Conservation (phyloP, 208 protist species). For the Acanthamoeba rhysodes region DNA sequence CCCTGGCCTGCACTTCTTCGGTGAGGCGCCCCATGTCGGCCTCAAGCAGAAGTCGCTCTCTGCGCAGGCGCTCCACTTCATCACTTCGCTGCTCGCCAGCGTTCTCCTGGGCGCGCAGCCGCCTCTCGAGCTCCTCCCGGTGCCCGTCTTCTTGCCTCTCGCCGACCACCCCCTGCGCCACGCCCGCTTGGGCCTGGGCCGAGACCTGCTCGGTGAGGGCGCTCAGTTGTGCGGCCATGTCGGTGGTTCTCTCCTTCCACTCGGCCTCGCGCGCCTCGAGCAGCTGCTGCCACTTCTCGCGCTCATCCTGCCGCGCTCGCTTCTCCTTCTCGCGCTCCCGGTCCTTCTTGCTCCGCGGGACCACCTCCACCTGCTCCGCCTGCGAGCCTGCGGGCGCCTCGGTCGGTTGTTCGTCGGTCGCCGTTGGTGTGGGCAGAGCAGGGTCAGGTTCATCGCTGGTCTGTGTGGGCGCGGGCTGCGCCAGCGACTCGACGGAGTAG, state of each 20-base stretch:
- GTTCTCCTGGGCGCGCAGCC: background rate
- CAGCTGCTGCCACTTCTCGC: slow-evolving; percentile 22
- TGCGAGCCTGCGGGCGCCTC: background rate
- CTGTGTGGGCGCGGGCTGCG: background rate
- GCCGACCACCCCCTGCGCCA: background rate
- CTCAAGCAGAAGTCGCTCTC: slow-evolving; percentile 10
- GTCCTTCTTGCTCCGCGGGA: background rate
- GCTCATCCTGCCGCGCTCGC: background rate
- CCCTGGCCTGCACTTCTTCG: background rate
- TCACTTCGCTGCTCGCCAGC: background rate
- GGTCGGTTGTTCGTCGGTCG: background rate
- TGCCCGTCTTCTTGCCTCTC: background rate
- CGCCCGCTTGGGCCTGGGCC: background rate
- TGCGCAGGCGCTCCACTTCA: background rate
- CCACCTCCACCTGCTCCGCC: background rate
- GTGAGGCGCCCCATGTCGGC: background rate
- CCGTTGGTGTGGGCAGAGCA: background rate
- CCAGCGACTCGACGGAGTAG: background rate
- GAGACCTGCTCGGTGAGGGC: background rate
- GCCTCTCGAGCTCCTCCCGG: background rate
- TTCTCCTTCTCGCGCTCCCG: slow-evolving; percentile 15
- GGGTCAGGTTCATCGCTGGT: background rate
- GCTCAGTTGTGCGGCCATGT: background rate
- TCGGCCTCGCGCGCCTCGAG: slow-evolving; percentile 14
- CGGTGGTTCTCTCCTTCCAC: background rate